Evolutionary conservation across 441 rosid species (phyloP).

Genomic region (Syzygium syzygioides): DNA sequence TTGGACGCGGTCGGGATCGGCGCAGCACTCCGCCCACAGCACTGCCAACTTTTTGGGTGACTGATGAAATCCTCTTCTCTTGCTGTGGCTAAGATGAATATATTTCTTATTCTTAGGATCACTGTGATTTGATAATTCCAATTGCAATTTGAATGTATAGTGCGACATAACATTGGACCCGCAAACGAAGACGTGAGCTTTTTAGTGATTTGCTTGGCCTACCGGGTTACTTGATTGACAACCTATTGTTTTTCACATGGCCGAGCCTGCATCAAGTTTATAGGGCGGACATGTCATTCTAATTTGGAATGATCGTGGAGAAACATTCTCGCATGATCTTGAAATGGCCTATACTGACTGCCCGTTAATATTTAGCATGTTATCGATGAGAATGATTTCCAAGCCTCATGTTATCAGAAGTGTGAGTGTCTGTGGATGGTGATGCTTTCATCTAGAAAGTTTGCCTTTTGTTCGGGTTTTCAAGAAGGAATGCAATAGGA

Average conservation of each 20-base stretch:
- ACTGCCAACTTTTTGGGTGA: background rate
- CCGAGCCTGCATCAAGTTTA: background rate
- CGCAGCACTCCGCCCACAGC: background rate
- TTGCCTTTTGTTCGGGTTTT: background rate
- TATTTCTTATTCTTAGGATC: background rate
- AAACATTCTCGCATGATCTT: background rate
- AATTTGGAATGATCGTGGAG: background rate
- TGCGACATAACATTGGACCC: background rate
- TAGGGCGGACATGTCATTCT: background rate
- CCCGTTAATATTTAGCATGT: background rate
- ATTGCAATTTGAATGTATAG: background rate
- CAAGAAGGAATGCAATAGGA: background rate
- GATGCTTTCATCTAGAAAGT: background rate
- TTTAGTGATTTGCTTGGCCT: background rate
- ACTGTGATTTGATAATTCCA: background rate
- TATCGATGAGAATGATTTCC: background rate
- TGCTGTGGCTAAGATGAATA: background rate
- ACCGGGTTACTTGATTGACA: background rate
- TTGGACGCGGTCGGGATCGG: background rate
- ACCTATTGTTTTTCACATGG: background rate
- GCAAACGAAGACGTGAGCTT: background rate
- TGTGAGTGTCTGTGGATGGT: background rate
- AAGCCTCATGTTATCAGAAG: background rate
- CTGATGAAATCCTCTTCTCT: background rate
- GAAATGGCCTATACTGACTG: background rate